These are phyloP conservation scores for Phylloporus sp. DNA, from an alignment of 768 basidiomycete genomes.

Conservation along the genomic window DNA sequence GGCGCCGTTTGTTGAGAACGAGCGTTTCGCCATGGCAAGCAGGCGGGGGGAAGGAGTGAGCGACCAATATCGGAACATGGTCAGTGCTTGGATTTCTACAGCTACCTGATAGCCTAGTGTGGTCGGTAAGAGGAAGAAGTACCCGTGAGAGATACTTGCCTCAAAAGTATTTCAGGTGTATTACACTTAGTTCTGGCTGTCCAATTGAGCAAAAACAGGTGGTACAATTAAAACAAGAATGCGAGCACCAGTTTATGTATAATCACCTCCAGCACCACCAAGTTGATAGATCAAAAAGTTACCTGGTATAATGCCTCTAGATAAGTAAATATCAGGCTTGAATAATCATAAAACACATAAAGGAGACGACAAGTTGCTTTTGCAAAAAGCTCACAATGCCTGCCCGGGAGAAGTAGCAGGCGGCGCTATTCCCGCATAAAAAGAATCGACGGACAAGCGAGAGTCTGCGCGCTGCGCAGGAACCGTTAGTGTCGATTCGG, in stretches of 20 bases:
- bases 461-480: slow-evolving; percentile 8
- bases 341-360: slow-evolving; percentile 19
- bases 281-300: not conserved
- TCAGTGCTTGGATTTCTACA: not conserved
- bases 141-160: too few relatives aligned
- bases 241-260: too few relatives aligned
- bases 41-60: not conserved
- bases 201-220: too few relatives aligned
- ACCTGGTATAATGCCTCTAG: slow-evolving; percentile 1
- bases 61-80: slow-evolving; percentile 7
- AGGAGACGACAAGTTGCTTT: not conserved
- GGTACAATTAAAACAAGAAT: too few relatives aligned
- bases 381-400: slow-evolving; percentile 14
- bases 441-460: slow-evolving; percentile 29
- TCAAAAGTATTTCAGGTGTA: too few relatives aligned
- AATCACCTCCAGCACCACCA: not conserved
- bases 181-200: too few relatives aligned
- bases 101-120: too few relatives aligned
- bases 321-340: slow-evolving; percentile 7
- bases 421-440: slow-evolving; percentile 20
- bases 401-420: slow-evolving; percentile 7
- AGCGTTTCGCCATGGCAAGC: slow-evolving; percentile 9
- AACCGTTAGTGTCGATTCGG: not conserved
- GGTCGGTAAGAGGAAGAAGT: too few relatives aligned
- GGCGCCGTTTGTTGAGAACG: slow-evolving; percentile 17